phyloP scores from a whole-genome alignment of 108 stramenopile species.

The Nannochloropsis salina region DNA sequence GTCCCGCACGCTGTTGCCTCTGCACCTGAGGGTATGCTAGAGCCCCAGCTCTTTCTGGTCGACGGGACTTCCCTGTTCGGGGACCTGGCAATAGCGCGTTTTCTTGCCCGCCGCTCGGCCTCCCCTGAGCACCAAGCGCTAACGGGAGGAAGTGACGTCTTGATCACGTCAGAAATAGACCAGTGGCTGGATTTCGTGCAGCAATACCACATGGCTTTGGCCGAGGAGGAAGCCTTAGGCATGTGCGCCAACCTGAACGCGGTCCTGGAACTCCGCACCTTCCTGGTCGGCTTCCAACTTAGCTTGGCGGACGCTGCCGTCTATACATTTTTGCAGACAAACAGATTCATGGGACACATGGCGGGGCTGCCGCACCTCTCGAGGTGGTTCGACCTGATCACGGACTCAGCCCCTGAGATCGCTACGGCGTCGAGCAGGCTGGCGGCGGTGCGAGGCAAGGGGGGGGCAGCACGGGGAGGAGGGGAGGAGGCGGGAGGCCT shows the following conservation, averaged over 20 bases:
- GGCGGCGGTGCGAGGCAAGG: slow-evolving; percentile 19
- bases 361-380: slow-evolving; percentile 14
- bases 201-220: slow-evolving; percentile 57
- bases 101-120: slow-evolving; percentile 27
- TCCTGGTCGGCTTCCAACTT: slow-evolving; percentile 57
- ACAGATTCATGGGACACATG: neutral
- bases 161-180: slow-evolving; percentile 57
- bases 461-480: slow-evolving; percentile 6
- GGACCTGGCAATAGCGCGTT: slow-evolving; percentile 52
- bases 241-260: slow-evolving; percentile 53
- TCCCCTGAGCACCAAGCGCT: neutral
- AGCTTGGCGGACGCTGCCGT: slow-evolving; percentile 86
- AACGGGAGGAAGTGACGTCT: slow-evolving; percentile 27
- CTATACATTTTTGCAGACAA: neutral
- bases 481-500: neutral
- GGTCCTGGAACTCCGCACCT: slow-evolving; percentile 63
- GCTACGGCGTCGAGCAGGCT: neutral
- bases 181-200: slow-evolving; percentile 83
- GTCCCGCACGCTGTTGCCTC: too few relatives aligned
- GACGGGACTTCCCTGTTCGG: slow-evolving; percentile 45
- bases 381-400: neutral
- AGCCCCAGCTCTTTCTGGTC: slow-evolving; percentile 36
- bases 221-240: slow-evolving; percentile 37
- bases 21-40: slow-evolving; percentile 19
- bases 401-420: slow-evolving; percentile 30